Conservation (phyloP, 306 rosid genomes). For the Hippophae tibetana region DNA sequence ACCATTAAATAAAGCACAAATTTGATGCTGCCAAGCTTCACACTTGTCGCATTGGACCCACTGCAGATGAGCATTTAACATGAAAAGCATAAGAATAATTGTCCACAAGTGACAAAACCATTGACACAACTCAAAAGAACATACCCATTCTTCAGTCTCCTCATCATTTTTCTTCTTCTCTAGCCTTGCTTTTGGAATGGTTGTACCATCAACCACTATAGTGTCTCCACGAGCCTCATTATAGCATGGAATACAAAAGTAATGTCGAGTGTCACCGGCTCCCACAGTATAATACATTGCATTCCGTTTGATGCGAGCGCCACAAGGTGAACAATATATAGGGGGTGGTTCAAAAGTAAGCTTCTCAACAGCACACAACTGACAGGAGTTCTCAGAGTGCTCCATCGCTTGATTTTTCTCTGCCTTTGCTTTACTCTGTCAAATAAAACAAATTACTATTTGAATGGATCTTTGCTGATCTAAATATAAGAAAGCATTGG, state of each 20-base stretch:
- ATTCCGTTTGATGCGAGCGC: conserved; percentile 86
- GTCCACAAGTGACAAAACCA: conserved; percentile 9
- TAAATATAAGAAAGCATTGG: neutral
- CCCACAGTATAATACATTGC: conserved; percentile 86
- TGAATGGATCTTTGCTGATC: neutral
- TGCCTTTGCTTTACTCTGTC: conserved; percentile 90
- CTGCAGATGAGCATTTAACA: conserved; percentile 32
- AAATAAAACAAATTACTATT: conserved; percentile 9
- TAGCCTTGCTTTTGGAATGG: conserved; percentile 64
- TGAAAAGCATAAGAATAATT: conserved; percentile 22
- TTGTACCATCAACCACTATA: conserved; percentile 72
- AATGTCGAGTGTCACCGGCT: conserved; percentile 86
- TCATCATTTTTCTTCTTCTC: conserved; percentile 98
- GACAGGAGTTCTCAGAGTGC: conserved; percentile 90
- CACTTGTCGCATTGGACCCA: conserved; percentile 99
- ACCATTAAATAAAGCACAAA: conserved; percentile 94
- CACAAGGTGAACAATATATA: conserved; percentile 85
- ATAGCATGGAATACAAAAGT: conserved; percentile 89
- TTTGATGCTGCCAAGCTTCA: conserved; percentile 99
- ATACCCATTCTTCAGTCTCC: conserved; percentile 95
- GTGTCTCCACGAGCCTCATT: conserved; percentile 86
- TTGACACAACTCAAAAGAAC: conserved; percentile 14
- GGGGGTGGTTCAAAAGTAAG: conserved; percentile 97
- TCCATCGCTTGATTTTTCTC: conserved; percentile 98
- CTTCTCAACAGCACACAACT: conserved; percentile 95